These are phyloP conservation scores for Xylaria longipes DNA, from an alignment of 495 filamentous ascomycete genomes.

Conservation along the genomic window DNA sequence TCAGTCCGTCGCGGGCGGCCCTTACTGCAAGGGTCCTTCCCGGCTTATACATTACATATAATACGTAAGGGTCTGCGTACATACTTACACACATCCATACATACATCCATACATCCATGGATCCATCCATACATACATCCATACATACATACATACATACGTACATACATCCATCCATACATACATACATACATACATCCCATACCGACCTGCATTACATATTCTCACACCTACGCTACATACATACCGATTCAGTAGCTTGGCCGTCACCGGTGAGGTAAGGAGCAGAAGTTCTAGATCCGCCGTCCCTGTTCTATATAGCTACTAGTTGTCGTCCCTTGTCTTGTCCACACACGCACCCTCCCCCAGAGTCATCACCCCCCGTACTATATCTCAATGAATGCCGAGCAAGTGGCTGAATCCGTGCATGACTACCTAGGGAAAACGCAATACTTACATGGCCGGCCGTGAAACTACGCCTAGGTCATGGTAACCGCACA, in stretches of 20 bases:
- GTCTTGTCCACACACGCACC: too few relatives aligned
- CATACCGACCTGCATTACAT: background rate
- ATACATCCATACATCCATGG: slow-evolving; percentile 6
- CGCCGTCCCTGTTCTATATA: background rate
- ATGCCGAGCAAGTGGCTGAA: slow-evolving; percentile 16
- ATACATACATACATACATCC: background rate
- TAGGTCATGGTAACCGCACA: background rate
- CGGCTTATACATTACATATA: slow-evolving; percentile 14
- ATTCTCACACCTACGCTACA: background rate
- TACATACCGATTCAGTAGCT: background rate
- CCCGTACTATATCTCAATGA: background rate
- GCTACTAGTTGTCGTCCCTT: background rate
- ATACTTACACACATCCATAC: slow-evolving; percentile 2
- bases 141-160: background rate
- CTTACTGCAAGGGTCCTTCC: slow-evolving; percentile 19
- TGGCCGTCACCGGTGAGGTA: background rate
- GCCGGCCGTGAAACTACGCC: background rate
- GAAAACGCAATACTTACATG: background rate
- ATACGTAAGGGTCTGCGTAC: slow-evolving; percentile 10
- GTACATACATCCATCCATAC: background rate
- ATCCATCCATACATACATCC: background rate
- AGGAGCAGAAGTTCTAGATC: background rate
- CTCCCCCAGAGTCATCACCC: too few relatives aligned
- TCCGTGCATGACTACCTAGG: background rate
- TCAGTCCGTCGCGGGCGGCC: background rate